These are phyloP conservation scores for Trichoderma asperellum DNA, from an alignment of 2,329 filamentous ascomycete genomes.

Conservation along the genomic window DNA sequence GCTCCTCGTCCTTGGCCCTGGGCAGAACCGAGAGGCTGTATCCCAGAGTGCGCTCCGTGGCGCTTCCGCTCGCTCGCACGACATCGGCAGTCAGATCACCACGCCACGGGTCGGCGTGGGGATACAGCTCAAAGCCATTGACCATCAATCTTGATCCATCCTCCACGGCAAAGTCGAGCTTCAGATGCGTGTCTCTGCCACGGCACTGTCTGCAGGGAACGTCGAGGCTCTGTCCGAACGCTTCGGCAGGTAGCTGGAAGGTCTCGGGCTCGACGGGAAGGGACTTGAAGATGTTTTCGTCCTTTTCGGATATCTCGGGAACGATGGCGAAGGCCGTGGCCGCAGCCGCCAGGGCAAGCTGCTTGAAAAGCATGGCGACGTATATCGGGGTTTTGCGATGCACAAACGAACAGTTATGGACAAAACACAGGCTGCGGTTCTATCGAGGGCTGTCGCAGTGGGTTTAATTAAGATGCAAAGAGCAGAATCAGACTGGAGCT, in stretches of 20 bases:
- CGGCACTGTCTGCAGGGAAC: slow-evolving; percentile 61
- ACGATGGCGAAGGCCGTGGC: slow-evolving; percentile 58
- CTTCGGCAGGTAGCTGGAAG: slow-evolving; percentile 43
- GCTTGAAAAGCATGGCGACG: slow-evolving; percentile 41
- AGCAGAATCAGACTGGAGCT: not conserved
- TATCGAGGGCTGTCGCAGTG: not conserved
- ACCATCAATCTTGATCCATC: slow-evolving; percentile 55
- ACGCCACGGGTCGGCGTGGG: slow-evolving; percentile 52
- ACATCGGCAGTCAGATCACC: slow-evolving; percentile 52
- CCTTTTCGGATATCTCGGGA: slow-evolving; percentile 51
- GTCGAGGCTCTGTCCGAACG: slow-evolving; percentile 47
- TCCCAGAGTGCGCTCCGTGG: slow-evolving; percentile 50
- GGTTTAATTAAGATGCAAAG: not conserved
- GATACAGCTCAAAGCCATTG: slow-evolving; percentile 65
- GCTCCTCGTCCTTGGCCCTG: slow-evolving; percentile 53
- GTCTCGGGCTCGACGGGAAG: slow-evolving; percentile 44
- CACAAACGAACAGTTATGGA: not conserved
- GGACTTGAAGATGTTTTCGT: slow-evolving; percentile 49
- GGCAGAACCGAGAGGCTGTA: slow-evolving; percentile 52
- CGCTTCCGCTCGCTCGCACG: slow-evolving; percentile 45
- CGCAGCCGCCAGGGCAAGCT: slow-evolving; percentile 41
- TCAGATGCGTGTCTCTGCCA: slow-evolving; percentile 50
- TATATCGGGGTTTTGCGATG: not conserved
- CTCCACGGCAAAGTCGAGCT: slow-evolving; percentile 59
- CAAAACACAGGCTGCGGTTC: not conserved